A percentile compares a stretch with the other conserved stretches of the same genome.
phyloP scores from a whole-genome alignment of 345 rosid species.

The Euphorbia tirucalli region DNA sequence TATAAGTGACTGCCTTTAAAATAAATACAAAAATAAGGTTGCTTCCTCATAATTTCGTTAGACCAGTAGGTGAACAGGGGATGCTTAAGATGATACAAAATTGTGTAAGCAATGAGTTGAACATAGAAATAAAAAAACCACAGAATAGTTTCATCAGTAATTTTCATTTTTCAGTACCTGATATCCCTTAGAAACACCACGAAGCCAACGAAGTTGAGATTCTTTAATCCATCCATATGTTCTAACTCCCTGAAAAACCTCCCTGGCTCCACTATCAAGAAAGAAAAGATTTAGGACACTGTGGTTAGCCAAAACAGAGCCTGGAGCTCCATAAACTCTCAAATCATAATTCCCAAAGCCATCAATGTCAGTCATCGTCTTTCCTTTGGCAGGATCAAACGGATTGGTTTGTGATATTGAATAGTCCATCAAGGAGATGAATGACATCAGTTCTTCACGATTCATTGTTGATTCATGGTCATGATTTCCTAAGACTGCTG shows the following conservation, averaged over 20 bases:
- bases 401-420: conserved; percentile 74
- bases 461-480: conserved; percentile 88
- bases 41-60: background rate
- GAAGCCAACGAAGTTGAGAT: conserved; percentile 84
- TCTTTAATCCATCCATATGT: conserved; percentile 90
- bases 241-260: conserved; percentile 51
- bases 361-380: conserved; percentile 39
- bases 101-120: background rate
- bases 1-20: conserved; percentile 15
- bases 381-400: conserved; percentile 19
- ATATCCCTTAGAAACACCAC: conserved; percentile 38
- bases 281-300: conserved; percentile 77
- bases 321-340: conserved; percentile 66
- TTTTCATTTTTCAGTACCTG: conserved; percentile 37
- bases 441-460: conserved; percentile 76
- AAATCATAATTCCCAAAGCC: conserved; percentile 81
- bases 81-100: background rate
- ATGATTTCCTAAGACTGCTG: conserved; percentile 88
- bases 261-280: conserved; percentile 87
- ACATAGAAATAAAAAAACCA: background rate
- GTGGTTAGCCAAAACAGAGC: conserved; percentile 65
- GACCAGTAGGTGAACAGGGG: background rate
- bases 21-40: background rate
- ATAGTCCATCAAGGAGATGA: conserved; percentile 84
- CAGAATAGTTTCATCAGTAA: background rate